Base-by-base conservation (phyloP, 2,329 filamentous ascomycete species). In the Microcyclospora tardicrescens region DNA sequence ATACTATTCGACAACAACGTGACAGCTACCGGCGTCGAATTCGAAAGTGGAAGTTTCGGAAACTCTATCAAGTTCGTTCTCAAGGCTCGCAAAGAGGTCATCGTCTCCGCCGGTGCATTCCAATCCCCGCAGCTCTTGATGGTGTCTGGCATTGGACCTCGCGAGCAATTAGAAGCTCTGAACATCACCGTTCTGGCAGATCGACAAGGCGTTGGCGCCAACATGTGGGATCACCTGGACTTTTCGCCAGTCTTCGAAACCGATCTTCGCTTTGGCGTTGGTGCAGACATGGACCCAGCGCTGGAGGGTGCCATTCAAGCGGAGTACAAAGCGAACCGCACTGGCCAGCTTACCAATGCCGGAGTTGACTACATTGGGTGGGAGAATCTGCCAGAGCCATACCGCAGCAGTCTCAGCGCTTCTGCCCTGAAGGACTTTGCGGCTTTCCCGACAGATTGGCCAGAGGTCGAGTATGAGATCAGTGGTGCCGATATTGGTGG, bases 51-150 rank as follows among this genome's bases (percentile, higher is more conserved):
- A 3, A 40, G 34, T 16, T 36, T 46, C 19, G n/a, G n/a, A n/a
- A n/a, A n/a, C n/a, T n/a, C n/a, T n/a, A n/a, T n/a, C n/a, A n/a
- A n/a, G n/a, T n/a, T n/a, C n/a, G n/a, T n/a, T n/a, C n/a, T n/a
- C n/a, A n/a, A n/a, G n/a, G n/a, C n/a, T n/a, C n/a, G n/a, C n/a
- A 29, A 40, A 47, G 76, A 80, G 47, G 65, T 79, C 10, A 66
- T 81, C 29, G 54, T 81, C 2, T 69, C 69, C 4, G 74, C 73
- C 1, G 77, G 77, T 0, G 69, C 65, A 19, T 60, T 72, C 31
- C 67, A 69, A 50, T 75, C 71, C 9, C 77, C 68, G 5, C 73
- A 71, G 55, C 60, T 75, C 12, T 65, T 72, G n/a, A 75, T 80
- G 45, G 59, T 78, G 2, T 78, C 73, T 0, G 76, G 77, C 0